Base-by-base conservation (phyloP, 2,329 filamentous ascomycete genomes). In the Shiraia bambusicola region DNA sequence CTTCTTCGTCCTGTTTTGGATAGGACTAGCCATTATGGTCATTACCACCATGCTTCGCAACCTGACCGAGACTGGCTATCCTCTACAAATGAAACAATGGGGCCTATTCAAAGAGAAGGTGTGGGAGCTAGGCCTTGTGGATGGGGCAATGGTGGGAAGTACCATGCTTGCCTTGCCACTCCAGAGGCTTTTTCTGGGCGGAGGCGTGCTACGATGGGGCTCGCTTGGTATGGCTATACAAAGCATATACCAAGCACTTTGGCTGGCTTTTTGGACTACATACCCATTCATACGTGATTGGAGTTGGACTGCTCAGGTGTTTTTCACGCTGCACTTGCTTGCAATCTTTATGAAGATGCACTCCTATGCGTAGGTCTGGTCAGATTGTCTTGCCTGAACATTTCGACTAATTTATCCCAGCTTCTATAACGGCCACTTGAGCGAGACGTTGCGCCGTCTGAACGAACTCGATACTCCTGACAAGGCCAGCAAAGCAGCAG, bases 1-100 rank as follows among this genome's bases (percentile, higher is more conserved):
- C 64, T 98, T 98, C 79, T 98, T 96, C 73, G 88, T 93, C 39
- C 80, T 98, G 27, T 98, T 98, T 73, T 98, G 93, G 93, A 92
- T 98, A 52, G 89, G 89, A 8, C 77, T 98, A 45, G 88, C 88
- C 55, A 95, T 98, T 69, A 95, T 98, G 91, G 89, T 91, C 59
- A 85, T 95, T 49, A 97, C 92, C 2, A 88, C 88, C n/a, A 88
- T 90, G 76, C 72, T 96, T 61, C 83, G 92, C 59, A 97, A 95
- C 68, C 82, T 93, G 63, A 95, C 92, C 69, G 93, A 97, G 65
- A 96, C 89, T 0, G 93, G 93, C 15, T 88, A 86, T 64, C 87
- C 91, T 12, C 74, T 97, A 58, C 82, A 87, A 59, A 82, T 94
- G 36, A 79, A 88, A 67, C 94, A 97, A 53, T 97, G 91, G 88